These are phyloP conservation scores for Endothia cerciana DNA, from an alignment of 2,329 filamentous ascomycete species.

Conservation along the genomic window DNA sequence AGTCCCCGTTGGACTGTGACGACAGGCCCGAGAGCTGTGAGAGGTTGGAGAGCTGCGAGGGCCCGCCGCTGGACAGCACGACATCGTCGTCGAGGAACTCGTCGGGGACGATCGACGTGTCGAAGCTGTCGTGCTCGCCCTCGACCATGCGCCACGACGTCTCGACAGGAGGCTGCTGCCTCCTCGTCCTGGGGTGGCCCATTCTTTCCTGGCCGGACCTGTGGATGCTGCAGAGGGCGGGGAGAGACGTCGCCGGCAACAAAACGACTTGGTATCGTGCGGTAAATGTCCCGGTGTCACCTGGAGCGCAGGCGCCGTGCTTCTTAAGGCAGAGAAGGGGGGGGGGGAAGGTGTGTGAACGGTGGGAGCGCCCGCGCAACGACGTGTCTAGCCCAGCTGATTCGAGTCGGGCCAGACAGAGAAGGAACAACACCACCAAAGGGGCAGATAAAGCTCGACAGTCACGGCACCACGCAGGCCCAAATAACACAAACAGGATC, in stretches of 20 bases:
- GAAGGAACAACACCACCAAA: neutral
- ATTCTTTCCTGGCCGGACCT: neutral
- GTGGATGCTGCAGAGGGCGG: neutral
- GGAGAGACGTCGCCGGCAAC: neutral
- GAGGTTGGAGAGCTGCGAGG: constrained; percentile 49
- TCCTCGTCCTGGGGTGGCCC: constrained; percentile 25
- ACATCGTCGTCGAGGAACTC: constrained; percentile 46
- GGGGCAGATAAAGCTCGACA: neutral
- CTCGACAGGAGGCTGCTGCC: constrained; percentile 48
- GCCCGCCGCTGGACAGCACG: constrained; percentile 45
- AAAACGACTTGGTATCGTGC: neutral
- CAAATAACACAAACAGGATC: neutral
- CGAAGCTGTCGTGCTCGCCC: constrained; percentile 64
- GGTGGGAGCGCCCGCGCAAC: neutral
- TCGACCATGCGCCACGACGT: constrained; percentile 66
- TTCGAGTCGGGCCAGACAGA: neutral
- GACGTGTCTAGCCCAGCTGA: neutral
- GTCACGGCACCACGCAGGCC: no score
- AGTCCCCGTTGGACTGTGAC: constrained; percentile 38
- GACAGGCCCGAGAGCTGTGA: constrained; percentile 37
- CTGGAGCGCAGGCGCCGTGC: neutral
- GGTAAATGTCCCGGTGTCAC: neutral
- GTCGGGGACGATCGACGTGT: constrained; percentile 56
- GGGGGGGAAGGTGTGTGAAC: no score
- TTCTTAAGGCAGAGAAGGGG: neutral